Evolutionary conservation across 169 alveolate species (phyloP).

Genomic region (Plasmodium vivax): DNA sequence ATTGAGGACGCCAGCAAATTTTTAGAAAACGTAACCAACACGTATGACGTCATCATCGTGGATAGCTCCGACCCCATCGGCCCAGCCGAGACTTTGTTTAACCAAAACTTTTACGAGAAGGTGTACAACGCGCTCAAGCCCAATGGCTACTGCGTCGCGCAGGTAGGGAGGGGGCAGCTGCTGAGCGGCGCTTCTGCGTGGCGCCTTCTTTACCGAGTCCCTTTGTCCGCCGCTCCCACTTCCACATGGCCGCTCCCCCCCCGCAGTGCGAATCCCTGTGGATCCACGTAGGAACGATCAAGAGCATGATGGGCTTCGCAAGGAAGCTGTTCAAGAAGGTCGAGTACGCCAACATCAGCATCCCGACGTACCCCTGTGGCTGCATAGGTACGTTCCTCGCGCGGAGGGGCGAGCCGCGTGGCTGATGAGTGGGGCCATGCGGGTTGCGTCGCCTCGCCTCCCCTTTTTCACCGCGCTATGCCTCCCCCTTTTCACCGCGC

Average conservation of each 20-base stretch:
- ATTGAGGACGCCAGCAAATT: conserved; percentile 74
- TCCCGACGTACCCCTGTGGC: conserved; percentile 77
- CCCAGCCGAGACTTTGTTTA: conserved; percentile 82
- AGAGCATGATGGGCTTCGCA: conserved; percentile 57
- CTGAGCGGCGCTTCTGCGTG: too few relatives aligned
- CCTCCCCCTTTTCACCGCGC: neutral
- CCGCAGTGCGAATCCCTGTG: conserved; percentile 74
- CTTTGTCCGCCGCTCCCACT: neutral
- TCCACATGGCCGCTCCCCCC: neutral
- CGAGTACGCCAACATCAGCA: conserved; percentile 70
- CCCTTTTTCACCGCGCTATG: neutral
- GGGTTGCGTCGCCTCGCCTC: neutral
- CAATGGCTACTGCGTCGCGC: conserved; percentile 27
- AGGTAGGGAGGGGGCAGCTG: neutral
- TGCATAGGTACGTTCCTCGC: conserved; percentile 34
- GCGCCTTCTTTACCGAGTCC: too few relatives aligned
- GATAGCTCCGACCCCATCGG: conserved; percentile 87
- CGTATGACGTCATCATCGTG: conserved; percentile 82
- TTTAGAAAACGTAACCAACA: conserved; percentile 76
- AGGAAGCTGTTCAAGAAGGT: conserved; percentile 63
- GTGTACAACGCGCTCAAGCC: conserved; percentile 67
- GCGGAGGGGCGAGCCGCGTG: neutral
- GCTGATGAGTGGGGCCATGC: neutral
- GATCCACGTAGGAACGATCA: conserved; percentile 70
- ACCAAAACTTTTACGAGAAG: conserved; percentile 78